Evolutionary conservation across 257 asterid species (phyloP).

Genomic region (Solanum tacnaense): DNA sequence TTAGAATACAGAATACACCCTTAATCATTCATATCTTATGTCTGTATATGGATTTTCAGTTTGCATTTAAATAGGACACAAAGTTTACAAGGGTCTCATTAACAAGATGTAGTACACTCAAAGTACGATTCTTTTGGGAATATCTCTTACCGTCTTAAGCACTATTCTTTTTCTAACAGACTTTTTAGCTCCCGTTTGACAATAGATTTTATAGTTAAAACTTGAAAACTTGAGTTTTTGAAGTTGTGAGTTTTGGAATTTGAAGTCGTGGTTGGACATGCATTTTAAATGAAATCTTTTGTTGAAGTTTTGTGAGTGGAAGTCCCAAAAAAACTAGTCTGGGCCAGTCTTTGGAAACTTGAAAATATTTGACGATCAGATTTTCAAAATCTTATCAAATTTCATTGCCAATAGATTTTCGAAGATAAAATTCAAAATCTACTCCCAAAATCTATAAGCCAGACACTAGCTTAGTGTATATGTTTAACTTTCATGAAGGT

Average conservation of each 20-base stretch:
- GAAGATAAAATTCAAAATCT: neutral
- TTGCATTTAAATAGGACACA: neutral
- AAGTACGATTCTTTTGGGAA: neutral
- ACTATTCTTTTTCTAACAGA: neutral
- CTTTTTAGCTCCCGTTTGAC: neutral
- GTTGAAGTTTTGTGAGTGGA: neutral
- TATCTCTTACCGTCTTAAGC: neutral
- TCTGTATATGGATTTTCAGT: neutral
- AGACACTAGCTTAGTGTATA: neutral
- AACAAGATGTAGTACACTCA: neutral
- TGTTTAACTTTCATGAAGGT: neutral
- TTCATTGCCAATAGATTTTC: neutral
- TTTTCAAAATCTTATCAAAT: neutral
- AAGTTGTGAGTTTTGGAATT: neutral
- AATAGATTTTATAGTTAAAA: too few relatives aligned
- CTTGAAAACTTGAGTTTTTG: neutral
- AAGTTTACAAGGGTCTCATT: neutral
- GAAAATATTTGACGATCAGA: neutral
- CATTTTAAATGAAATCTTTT: neutral
- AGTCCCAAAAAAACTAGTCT: neutral
- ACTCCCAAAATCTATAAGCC: neutral
- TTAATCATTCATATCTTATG: neutral
- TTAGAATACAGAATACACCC: neutral
- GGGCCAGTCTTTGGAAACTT: neutral
- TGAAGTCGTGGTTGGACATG: neutral